These are phyloP conservation scores for Hypomontagnella submonticulosa DNA, from an alignment of 495 filamentous ascomycete genomes.

Conservation along the genomic window DNA sequence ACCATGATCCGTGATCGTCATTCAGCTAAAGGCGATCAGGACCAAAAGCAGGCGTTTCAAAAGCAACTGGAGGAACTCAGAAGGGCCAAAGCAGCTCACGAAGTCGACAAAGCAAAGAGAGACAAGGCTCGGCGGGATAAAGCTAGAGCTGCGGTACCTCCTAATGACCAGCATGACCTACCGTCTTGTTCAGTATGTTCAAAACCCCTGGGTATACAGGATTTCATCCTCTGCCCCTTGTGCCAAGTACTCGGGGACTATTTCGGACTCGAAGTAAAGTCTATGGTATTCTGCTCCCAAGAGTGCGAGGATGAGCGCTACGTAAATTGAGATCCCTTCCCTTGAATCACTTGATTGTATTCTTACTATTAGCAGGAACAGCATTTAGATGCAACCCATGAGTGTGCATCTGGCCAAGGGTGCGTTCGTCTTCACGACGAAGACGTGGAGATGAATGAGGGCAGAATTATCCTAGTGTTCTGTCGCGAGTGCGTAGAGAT, in stretches of 20 bases:
- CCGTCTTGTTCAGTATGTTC: constrained; percentile 54
- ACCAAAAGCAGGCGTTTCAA: constrained; percentile 50
- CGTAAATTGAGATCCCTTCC: constrained; percentile 47
- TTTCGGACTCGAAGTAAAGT: constrained; percentile 36
- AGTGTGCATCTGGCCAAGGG: constrained; percentile 41
- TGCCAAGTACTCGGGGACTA: constrained; percentile 52
- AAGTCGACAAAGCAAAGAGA: constrained; percentile 52
- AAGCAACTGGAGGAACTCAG: constrained; percentile 55
- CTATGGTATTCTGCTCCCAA: constrained; percentile 57
- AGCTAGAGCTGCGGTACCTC: constrained; percentile 37
- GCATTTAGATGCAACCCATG: constrained; percentile 38
- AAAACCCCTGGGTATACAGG: constrained; percentile 38
- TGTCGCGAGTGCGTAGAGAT: constrained; percentile 56
- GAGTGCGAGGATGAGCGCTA: constrained; percentile 55
- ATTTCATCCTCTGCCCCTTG: constrained; percentile 53
- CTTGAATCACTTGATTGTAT: not conserved
- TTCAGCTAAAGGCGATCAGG: constrained; percentile 43
- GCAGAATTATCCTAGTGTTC: constrained; percentile 39
- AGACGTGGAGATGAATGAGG: constrained; percentile 40
- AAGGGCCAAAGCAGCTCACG: constrained; percentile 56
- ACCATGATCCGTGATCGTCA: constrained; percentile 53
- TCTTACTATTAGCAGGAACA: constrained; percentile 34
- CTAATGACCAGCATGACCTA: constrained; percentile 48
- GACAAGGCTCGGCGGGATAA: constrained; percentile 50
- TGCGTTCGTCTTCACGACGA: constrained; percentile 40